Evolutionary conservation across 768 basidiomycete species (phyloP), one percentile per base, ranked within the genome.

Genomic region (Pseudohyphozyma bogoriensis): DNA sequence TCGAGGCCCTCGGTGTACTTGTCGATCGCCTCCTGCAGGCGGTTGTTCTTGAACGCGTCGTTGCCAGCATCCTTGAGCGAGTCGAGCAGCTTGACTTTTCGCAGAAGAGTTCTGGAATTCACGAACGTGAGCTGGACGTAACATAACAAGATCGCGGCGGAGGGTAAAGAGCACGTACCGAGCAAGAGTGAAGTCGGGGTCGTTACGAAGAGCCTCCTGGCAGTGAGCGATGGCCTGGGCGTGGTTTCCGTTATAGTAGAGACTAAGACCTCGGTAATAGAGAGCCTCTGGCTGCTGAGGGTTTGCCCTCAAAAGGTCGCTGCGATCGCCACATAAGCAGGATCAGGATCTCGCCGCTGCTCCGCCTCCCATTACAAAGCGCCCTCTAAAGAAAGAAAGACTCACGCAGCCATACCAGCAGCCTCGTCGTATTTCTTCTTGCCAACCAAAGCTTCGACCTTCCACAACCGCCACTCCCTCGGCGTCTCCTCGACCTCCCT

Each of bases 41-140:
- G 77, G 3, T 79, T 79, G 0, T 69, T 57, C 73, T 89, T 89
- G 75, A 91, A 92, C 2, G 81, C 78, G 1, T 73, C 69, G 65
- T 92, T 91, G 0, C 89, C 89, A 63, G 88, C 88, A 64, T 90
- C 89, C 69, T 91, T 91, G 45, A 85, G 71, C 59, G 82, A 77
- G 62, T 92, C 89, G 22, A 92, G 82, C 36, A 86, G 85, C 66
- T 85, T 86, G n/a, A 87, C 79, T 9, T 86, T 81, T 72, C 83
- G 85, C 45, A 89, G 80, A 55, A 90, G 74, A 46, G 79, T 79
- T 61, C 82, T 81, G 55, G 9, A 12, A 15, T 31, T 28, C 29
- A 33, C 22, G 24, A 4, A n/a, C 12, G 18, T 35, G 18, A 33
- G 37, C 13, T 16, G 4, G 37, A 28, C 0, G 33, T 3, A 18